A percentile compares a stretch with the other conserved stretches of the same genome.
phyloP scores from a whole-genome alignment of 2,329 filamentous ascomycete genomes.

The Pyrenophora seminiperda region DNA sequence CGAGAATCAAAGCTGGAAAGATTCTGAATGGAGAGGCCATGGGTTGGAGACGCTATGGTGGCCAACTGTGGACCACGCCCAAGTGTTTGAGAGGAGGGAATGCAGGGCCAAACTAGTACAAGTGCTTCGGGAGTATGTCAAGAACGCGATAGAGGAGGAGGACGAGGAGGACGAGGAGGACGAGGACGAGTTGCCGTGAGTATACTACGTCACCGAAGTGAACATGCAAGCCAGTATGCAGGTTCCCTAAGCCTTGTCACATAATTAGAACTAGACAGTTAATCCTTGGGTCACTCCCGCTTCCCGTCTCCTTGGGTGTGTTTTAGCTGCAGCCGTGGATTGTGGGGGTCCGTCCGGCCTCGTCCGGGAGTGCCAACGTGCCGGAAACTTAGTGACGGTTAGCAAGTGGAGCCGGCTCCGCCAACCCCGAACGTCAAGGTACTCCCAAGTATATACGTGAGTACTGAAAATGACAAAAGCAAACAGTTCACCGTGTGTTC shows the following conservation, averaged over 20 bases:
- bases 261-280: slow-evolving; percentile 4
- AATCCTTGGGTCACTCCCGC: no score
- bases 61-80: slow-evolving; percentile 66
- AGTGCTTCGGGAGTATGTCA: slow-evolving; percentile 35
- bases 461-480: not conserved
- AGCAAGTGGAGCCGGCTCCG: slow-evolving; percentile 26
- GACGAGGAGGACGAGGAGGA: no score
- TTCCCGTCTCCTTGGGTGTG: no score
- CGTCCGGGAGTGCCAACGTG: not conserved
- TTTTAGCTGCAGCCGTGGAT: not conserved
- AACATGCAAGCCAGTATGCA: not conserved
- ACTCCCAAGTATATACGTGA: slow-evolving; percentile 9
- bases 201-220: not conserved
- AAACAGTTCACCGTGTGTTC: not conserved
- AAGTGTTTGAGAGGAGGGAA: slow-evolving; percentile 49
- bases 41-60: slow-evolving; percentile 66
- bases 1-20: slow-evolving; percentile 40
- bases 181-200: slow-evolving; percentile 4
- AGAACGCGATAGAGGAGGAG: slow-evolving; percentile 11
- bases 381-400: slow-evolving; percentile 4
- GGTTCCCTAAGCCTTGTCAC: not conserved
- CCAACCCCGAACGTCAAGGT: no score
- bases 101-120: slow-evolving; percentile 31
- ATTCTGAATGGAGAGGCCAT: slow-evolving; percentile 44
- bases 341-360: slow-evolving; percentile 29